Base-by-base conservation (phyloP, 345 rosid genomes). In the Kandelia obovata region DNA sequence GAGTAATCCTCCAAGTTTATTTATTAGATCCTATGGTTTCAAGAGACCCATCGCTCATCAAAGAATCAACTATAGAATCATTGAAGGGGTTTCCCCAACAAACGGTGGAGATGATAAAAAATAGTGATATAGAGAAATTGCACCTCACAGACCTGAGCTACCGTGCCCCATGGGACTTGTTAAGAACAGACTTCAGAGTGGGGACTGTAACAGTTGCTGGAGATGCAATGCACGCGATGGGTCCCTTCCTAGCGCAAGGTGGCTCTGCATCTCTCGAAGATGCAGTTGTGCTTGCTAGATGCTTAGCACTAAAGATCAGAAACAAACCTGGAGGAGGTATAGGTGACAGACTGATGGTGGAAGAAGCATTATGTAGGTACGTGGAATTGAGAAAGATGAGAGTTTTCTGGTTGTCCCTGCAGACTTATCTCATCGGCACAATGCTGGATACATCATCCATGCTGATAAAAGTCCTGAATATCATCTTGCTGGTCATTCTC, bases 151-250 rank as follows among this genome's bases (percentile, higher is more conserved):
- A 39, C 11, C 37, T 80, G 16, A 63, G 68, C 17, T 76, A 76
- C 70, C 75, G 75, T 16, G 52, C 73, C 5, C 80, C 77, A 5
- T 70, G 70, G 75, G 70, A 76, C 69, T 5, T 76, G 3, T 11
- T 80, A 10, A 17, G 27, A 2, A 21, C 67, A 9, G 51, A 35
- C 31, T 73, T 76, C 37, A 23, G 67, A n/a, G 62, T 39, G 30
- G 80, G 70, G 7, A 17, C 75, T 0, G 60, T 76, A 60, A 62
- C 71, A 25, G 78, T 80, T 9, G 83, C 75, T 2, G 83, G 83
- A 47, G 83, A 80, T 17, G 80, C 83, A 5, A 70, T 82, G 82
- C 84, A 81, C 21, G 78, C 71, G 28, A 78, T 75, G 80, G 77
- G 71, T 11, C 84, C 80, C 0, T 81, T 78, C 49, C 10, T 73